Evolutionary conservation across 495 filamentous ascomycete species (phyloP), one percentile per base, ranked within the genome.

Genomic region (Penicillium lagena): DNA sequence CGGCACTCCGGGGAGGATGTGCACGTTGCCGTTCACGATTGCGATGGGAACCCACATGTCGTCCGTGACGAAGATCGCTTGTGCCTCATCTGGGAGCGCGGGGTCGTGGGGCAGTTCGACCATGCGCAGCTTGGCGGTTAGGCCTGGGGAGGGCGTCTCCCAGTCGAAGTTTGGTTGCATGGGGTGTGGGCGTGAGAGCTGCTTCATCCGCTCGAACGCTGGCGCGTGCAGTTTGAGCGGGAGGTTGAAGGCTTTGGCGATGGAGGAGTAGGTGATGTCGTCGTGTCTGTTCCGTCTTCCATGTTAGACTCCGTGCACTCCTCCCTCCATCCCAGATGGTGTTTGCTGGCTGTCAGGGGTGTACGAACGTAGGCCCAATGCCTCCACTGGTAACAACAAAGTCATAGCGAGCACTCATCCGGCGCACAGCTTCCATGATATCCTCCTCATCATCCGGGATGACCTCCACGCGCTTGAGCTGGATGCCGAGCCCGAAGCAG

Each of bases 261-360:
- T 90, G 15, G 90, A 90, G 55, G 82, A 68, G 73, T 98, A 98
- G 32, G 93, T 97, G 50, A 98, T 97, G 58, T 98, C 93, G 58
- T 98, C 93, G 68, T 97, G 93, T 43, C 85, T 93, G 54, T 49
- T 47, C 7, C 7, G 22, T 22, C 6, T 22, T 22, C 22, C 22
- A 22, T 6, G 22, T 22, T 22, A 22, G 22, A 22, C 22, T 22
- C 22, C 0, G 22, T 3, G 2, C 22, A 22, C 22, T 22, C 4
- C 22, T 6, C 4, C 22, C 22, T 22, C 22, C 22, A 22, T 22
- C 22, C 22, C 2, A 22, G 22, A 22, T 6, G 22, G 22, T 4
- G 4, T 22, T 22, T 22, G 22, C 35, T 8, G 34, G n/a, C 35
- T 45, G 37, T 28, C 7, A 47, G 9, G 40, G 50, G 47, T 47